Base-by-base conservation (phyloP, 2,329 filamentous ascomycete genomes). In the Alternaria incomplexa region DNA sequence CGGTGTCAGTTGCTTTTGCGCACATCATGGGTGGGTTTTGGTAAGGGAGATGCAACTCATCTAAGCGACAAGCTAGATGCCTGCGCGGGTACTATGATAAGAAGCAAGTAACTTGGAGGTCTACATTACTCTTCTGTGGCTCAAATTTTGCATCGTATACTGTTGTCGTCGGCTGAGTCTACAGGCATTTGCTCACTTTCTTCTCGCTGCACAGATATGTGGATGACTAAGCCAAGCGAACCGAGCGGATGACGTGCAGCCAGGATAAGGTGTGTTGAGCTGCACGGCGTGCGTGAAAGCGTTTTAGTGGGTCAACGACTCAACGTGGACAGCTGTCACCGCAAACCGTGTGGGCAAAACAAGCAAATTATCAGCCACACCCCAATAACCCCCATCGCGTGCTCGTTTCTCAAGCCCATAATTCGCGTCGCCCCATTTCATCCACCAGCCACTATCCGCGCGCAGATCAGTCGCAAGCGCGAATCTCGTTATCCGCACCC, bases 321-420 rank as follows among this genome's bases (percentile, higher is more conserved):
- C 63, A 65, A 61, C 56, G 55, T 62, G 60, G 56, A 62, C 60
- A 62, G 25, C 57, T 67, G 66, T 68, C 68, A 69, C 63, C 32
- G 65, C 61, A 63, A 58, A 45, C 60, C 56, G 52, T 22, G 52
- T 60, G 56, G 26, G 25, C 40, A 58, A 58, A 58, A 64, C 36
- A 46, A 48, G 44, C 26, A 50, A 61, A 48, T 50, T 40, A 52
- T 25, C 28, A 40, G 48, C 26, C 22, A 51, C 48, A 36, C 36
- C 10, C 45, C 47, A 51, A 58, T 13, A 40, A 26, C 4, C 46
- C 46, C 20, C 48, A 52, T 52, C 48, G 48, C 48, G 48, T 52
- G 48, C 28, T 52, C 48, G 48, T 52, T 32, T 52, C 30, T 36
- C 48, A 32, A 23, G 22, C 28, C 36, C 36, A 40, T n/a, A 40